Base-by-base conservation (phyloP, 345 rosid species). In the Aethionema arabicum region DNA sequence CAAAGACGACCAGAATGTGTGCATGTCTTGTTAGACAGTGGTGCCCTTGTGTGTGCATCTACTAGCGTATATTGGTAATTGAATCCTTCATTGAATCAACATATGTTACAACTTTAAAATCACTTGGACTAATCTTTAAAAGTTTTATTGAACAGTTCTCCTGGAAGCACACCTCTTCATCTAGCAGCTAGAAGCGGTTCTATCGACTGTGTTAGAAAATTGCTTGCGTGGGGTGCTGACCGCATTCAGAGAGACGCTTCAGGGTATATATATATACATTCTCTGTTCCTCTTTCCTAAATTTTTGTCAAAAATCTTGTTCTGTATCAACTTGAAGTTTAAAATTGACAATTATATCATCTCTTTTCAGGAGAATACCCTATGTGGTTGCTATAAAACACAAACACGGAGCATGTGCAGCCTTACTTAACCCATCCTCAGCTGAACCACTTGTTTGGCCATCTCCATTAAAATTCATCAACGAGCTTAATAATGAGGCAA, bases 391-490 rank as follows among this genome's bases (percentile, higher is more conserved):
- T 2, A 44, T 75, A 64, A 95, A 82, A 73, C 77, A 81, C 74
- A 88, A 81, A 63, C 88, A 95, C 38, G 82, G 84, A 74, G 82
- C 83, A n/a, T 90, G 96, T 78, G 95, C 95, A 0, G 96, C 97
- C 4, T 72, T 93, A 67, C 72, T 93, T 38, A 86, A 95, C 61
- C 99, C 99, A 5, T 73, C 93, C 11, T 86, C 99, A 3, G 93
- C 97, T 8, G 99, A 86, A 72, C 99, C 95, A 52, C 87, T 95
- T 14, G 96, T 95, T 36, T 95, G 99, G 99, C 99, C 99, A 30
- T 81, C 97, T 0, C 97, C 99, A 10, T 78, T 95, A 46, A 95
- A 95, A 69, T 95, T 95, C 83, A 90, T 95, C 65, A 83, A 95
- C 11, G 99, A 93, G 71, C 88, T 93, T 56, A 82, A 87, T 52